phyloP scores from a whole-genome alignment of 176 grass and related monocot genomes.

The Dactylis glomerata region DNA sequence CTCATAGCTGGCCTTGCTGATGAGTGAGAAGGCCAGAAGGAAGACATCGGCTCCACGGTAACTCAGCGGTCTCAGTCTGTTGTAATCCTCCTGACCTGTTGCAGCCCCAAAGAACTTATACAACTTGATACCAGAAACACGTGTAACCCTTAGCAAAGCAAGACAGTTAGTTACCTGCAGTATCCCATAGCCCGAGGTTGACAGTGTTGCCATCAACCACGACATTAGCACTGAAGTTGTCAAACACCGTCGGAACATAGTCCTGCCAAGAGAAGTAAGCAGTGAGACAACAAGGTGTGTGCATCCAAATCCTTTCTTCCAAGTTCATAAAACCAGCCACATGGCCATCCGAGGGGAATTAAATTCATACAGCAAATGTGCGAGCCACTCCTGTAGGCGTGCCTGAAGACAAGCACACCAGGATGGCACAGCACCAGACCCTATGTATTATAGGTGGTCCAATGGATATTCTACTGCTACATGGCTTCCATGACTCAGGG shows the following conservation, averaged over 20 bases:
- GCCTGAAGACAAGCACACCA: conserved; percentile 17
- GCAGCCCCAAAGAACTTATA: conserved; percentile 12
- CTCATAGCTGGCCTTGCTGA: conserved; percentile 79
- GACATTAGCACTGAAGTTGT: conserved; percentile 79
- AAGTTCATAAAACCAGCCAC: neutral
- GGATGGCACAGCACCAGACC: conserved; percentile 18
- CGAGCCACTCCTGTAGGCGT: conserved; percentile 9
- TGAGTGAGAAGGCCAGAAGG: conserved; percentile 76
- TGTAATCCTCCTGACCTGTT: conserved; percentile 84
- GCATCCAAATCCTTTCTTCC: neutral
- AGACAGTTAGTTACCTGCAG: conserved; percentile 47
- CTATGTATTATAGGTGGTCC: conserved; percentile 30
- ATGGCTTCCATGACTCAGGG: conserved; percentile 21
- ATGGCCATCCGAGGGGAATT: neutral
- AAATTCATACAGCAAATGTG: neutral
- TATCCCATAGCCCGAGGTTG: conserved; percentile 74
- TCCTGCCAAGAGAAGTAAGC: conserved; percentile 37
- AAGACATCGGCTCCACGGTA: conserved; percentile 83
- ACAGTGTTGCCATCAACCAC: conserved; percentile 78
- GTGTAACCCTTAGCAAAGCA: conserved; percentile 9
- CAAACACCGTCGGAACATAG: conserved; percentile 76
- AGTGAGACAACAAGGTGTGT: neutral
- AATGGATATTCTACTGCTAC: conserved; percentile 8
- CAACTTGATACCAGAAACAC: neutral
- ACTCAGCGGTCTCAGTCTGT: conserved; percentile 74